Evolutionary conservation across 257 asterid species (phyloP), one percentile per base, ranked within the genome.

Genomic region (Nicotiana knightiana): DNA sequence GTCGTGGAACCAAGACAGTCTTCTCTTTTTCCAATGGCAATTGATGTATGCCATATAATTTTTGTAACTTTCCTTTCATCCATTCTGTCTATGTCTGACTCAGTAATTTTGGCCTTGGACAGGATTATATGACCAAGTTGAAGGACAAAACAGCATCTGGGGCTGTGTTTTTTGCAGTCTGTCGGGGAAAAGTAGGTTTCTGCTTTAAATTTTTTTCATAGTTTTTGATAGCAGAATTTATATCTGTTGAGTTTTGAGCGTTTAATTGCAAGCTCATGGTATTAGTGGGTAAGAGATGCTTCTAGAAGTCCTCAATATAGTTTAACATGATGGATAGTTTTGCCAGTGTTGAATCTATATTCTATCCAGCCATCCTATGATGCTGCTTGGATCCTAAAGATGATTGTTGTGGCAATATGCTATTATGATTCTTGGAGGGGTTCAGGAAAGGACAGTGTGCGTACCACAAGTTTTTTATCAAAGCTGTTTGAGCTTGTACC

Each of bases 1-100:
- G 98, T 96, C 64, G 93, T 96, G 85, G 99, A 96, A 88, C 99
- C 99, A 62, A 92, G 99, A 90, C 97, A 96, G 83, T 90, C 98
- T 82, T 89, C 99, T 54, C 92, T 94, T 85, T 96, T 96, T 85
- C 91, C 90, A 70, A 16, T 16, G 65, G 93, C 99, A 67, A 94
- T 96, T 83, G 98, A 96, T 77, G 99, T 96, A 86, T 16, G 16
- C 43, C 26, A 7, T 48, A 73, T 24, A 48, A 48, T 48, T 26
- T 81, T 75, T 33, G 65, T 54, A 59, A 33, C 77, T 33, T 64
- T 37, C 28, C 61, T 32, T 76, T 63, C 33, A 17, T 77, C 28
- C 80, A 51, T 73, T 48, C 24, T 13, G 79, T 73, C 63, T 48
- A 61, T 64, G 73, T 26, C 16, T 48, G 79, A 73, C 79, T 73